phyloP scores from a whole-genome alignment of 2,329 filamentous ascomycete species.

The Colletotrichum tamarilloi region DNA sequence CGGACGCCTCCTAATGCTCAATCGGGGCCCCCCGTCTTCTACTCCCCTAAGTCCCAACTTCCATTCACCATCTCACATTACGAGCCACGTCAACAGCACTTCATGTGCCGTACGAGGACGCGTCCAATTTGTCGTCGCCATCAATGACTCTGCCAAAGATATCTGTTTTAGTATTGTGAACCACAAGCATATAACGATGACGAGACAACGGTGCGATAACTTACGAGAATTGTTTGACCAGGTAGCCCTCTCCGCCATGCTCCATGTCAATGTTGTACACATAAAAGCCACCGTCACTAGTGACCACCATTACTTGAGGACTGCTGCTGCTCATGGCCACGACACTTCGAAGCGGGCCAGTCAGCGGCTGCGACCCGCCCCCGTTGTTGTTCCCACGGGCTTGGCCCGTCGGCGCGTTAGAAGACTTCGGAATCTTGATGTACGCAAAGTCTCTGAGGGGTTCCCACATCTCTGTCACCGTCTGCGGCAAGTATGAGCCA shows the following conservation, averaged over 20 bases:
- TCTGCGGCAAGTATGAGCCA: constrained; percentile 90
- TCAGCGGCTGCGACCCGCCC: constrained; percentile 38
- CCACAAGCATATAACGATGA: neutral
- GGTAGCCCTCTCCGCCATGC: constrained; percentile 89
- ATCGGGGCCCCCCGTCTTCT: neutral
- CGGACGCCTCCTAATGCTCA: constrained; percentile 28
- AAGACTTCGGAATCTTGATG: constrained; percentile 85
- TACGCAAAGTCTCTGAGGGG: constrained; percentile 94
- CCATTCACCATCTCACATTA: neutral
- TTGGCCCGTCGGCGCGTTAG: constrained; percentile 42
- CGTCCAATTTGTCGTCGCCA: constrained; percentile 64
- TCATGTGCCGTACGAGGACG: constrained; percentile 55
- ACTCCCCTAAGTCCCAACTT: neutral
- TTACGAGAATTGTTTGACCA: constrained; percentile 94
- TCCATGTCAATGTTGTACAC: constrained; percentile 97
- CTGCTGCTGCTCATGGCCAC: constrained; percentile 96
- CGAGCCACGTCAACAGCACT: neutral
- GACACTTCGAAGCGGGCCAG: constrained; percentile 80
- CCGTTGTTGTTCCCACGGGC: constrained; percentile 6
- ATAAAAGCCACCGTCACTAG: constrained; percentile 93
- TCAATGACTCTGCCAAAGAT: constrained; percentile 59
- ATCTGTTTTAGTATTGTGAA: neutral
- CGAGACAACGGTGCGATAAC: constrained; percentile 47
- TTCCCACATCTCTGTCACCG: constrained; percentile 98
- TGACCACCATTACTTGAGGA: constrained; percentile 98